Evolutionary conservation across 2,329 filamentous ascomycete genomes (phyloP).

Genomic region (Xylariaceae sp.): DNA sequence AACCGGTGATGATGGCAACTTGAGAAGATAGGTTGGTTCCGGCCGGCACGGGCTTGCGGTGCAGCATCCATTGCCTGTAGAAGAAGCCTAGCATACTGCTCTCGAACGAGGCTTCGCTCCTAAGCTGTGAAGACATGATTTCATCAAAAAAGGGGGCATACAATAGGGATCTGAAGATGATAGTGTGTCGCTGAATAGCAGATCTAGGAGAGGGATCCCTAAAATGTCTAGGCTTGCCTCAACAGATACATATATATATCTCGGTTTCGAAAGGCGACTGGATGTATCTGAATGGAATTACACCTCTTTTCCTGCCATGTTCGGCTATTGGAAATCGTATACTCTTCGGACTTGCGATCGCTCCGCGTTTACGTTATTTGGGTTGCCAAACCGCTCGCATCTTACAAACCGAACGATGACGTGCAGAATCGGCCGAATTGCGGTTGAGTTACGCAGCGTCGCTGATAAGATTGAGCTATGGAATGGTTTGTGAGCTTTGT

Average conservation of each 20-base stretch:
- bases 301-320: no score
- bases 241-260: not conserved
- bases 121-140: constrained; percentile 48
- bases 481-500: no score
- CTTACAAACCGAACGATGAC: not conserved
- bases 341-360: no score
- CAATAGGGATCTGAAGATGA: not conserved
- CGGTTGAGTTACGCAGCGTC: constrained; percentile 21
- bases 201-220: not conserved
- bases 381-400: not conserved
- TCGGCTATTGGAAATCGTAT: no score
- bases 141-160: not conserved
- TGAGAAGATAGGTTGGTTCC: constrained; percentile 42
- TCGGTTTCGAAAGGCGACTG: not conserved
- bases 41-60: constrained; percentile 28
- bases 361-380: not conserved
- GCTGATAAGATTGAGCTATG: no score
- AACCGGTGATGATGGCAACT: constrained; percentile 53
- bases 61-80: constrained; percentile 32
- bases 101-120: constrained; percentile 37
- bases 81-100: constrained; percentile 53
- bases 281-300: not conserved
- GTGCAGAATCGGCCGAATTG: constrained; percentile 9
- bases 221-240: no score
- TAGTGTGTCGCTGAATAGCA: not conserved